Percentiles rank a stretch among this genome's conserved stretches.
phyloP scores from a whole-genome alignment of 148 eudicot genomes.

The Fallopia convolvulus region DNA sequence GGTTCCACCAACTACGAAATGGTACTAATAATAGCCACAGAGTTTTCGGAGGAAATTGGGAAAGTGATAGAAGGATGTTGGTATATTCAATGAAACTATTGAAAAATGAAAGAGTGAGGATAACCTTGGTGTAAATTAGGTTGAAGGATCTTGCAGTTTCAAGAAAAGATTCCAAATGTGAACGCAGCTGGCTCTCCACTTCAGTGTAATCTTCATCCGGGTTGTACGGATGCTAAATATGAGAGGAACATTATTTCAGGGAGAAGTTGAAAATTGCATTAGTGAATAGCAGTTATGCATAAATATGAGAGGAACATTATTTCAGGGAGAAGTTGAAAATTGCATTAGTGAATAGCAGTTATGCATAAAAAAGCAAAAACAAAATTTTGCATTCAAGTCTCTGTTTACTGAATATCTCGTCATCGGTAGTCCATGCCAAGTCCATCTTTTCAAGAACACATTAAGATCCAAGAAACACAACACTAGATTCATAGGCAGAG shows the following conservation, averaged over 20 bases:
- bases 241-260: neutral
- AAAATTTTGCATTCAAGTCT: neutral
- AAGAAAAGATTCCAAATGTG: slow-evolving; percentile 81
- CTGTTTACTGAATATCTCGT: neutral
- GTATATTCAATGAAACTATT: neutral
- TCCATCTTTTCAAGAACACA: neutral
- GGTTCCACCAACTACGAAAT: neutral
- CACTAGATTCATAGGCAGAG: neutral
- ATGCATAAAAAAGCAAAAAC: neutral
- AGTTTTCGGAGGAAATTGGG: neutral
- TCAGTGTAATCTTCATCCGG: slow-evolving; percentile 94
- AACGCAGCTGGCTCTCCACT: slow-evolving; percentile 64
- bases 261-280: slow-evolving; percentile 6
- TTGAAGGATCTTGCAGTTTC: slow-evolving; percentile 95
- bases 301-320: neutral
- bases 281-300: slow-evolving; percentile 1
- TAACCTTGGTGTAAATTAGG: slow-evolving; percentile 83
- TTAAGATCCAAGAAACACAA: neutral
- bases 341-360: slow-evolving; percentile 12
- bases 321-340: neutral
- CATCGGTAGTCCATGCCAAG: neutral
- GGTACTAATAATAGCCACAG: neutral
- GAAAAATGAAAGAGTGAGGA: neutral
- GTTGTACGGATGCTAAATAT: slow-evolving; percentile 61
- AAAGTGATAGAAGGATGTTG: neutral